Evolutionary conservation across 352 stramenopile species (phyloP), one percentile per base, ranked within the genome.

Genomic region (Peronospora farinosa): DNA sequence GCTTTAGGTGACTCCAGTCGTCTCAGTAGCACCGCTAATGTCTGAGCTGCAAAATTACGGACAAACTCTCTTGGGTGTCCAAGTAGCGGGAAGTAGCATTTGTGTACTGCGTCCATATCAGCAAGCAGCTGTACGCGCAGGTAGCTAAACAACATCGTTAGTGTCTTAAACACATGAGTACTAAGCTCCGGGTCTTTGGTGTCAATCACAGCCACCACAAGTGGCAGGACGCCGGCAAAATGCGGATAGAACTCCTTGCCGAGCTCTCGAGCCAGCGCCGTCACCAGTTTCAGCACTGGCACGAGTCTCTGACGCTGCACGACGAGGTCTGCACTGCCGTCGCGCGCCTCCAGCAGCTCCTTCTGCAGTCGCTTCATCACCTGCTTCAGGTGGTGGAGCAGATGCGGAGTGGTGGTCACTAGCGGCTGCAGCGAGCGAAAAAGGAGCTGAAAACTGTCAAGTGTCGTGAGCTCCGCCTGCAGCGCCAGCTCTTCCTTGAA

Each of bases 121-220:
- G 84, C 74, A 7, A 93, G 62, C 27, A 96, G 65, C 40, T 93
- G 78, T 39, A 79, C 65, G 37, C 83, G 74, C 40, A 96, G 60
- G 66, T 89, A 85, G 51, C 71, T 91, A 57, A 96, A 96, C 25
- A 95, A 69, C 74, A 93, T 90, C 21, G 84, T 83, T 13, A 96
- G 69, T 35, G 87, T 93, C 65, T 95, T 92, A 60, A 96, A 96
- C 50, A 95, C 85, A 43, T 92, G 78, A 5, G 84, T 92, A 37
- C 83, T 96, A 17, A 93, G 55, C 41, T 96, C 87, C 1, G 87
- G 87, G 58, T 95, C 81, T 52, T 89, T 91, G 0, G 82, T 90
- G 51, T 92, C 78, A 37, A 95, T 81, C 15, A 92, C 71, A 1
- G 72, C 75, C 57, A 95, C 63, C 38, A 92, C 67, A 8, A 78